These are phyloP conservation scores for Lipomyces anomalus DNA, from an alignment of 805 yeast species.

Conservation along the genomic window DNA sequence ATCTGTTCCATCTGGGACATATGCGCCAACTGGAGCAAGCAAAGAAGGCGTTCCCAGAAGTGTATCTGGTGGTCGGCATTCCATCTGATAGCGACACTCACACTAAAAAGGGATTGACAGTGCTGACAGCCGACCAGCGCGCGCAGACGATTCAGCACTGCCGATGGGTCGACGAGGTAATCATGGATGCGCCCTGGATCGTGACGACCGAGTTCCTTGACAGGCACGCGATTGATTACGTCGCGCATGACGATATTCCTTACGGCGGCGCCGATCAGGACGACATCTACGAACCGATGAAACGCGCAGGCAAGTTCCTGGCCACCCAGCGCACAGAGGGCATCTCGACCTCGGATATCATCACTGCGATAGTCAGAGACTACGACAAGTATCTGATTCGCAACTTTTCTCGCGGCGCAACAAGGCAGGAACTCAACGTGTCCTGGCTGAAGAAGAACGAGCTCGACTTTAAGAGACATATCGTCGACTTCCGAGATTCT, in stretches of 20 bases:
- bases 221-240: conserved; percentile 83
- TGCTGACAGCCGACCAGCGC: conserved; percentile 78
- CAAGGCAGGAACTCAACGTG: conserved; percentile 91
- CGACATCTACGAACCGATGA: conserved; percentile 90
- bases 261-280: conserved; percentile 75
- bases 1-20: conserved; percentile 92
- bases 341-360: conserved; percentile 89
- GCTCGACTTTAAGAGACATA: conserved; percentile 85
- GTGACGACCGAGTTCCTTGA: conserved; percentile 75
- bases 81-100: conserved; percentile 91
- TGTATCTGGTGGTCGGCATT: conserved; percentile 79
- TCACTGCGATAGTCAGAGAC: conserved; percentile 89
- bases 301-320: conserved; percentile 81
- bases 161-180: conserved; percentile 95
- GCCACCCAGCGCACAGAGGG: conserved; percentile 97
- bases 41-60: conserved; percentile 82
- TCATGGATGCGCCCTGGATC: conserved; percentile 93
- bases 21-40: conserved; percentile 98
- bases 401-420: conserved; percentile 95
- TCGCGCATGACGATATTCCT: conserved; percentile 96
- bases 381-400: conserved; percentile 96
- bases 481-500: conserved; percentile 77
- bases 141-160: conserved; percentile 90
- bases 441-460: conserved; percentile 97
- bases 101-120: conserved; percentile 88